Evolutionary conservation across 148 eudicot genomes (phyloP).

Genomic region (Spergularia marina): DNA sequence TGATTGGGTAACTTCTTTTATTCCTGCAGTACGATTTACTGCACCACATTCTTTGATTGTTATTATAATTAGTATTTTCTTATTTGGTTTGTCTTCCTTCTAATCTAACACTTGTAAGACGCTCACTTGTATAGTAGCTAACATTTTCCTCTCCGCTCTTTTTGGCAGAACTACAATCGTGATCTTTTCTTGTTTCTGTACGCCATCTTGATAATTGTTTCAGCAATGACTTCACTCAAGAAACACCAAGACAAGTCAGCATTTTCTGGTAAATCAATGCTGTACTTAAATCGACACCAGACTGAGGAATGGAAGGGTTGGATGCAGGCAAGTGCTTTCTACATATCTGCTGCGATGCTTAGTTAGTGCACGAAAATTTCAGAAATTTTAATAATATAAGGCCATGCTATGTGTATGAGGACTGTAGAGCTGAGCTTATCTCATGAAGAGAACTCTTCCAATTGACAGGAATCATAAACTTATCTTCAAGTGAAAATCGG

Average conservation of each 20-base stretch:
- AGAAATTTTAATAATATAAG: not conserved
- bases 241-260: constrained; percentile 86
- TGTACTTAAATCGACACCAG: constrained; percentile 92
- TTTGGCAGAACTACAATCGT: constrained; percentile 81
- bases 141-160: constrained; percentile 10
- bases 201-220: constrained; percentile 69
- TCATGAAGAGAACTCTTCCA: not conserved
- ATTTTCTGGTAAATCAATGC: constrained; percentile 78
- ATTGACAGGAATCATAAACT: not conserved
- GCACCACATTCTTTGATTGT: not conserved
- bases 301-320: constrained; percentile 99
- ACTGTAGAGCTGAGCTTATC: not conserved
- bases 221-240: constrained; percentile 82
- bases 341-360: not conserved
- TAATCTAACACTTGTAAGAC: not conserved
- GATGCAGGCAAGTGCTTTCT: constrained; percentile 78
- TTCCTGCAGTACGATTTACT: not conserved
- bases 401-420: not conserved
- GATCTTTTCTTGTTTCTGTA: constrained; percentile 85
- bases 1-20: not conserved
- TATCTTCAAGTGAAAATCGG: not conserved
- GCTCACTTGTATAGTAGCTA: not conserved
- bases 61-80: not conserved
- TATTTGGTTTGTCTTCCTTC: not conserved
- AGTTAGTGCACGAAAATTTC: constrained; percentile 1